Percentiles rank a stretch among this genome's conserved stretches.
Conservation (phyloP, 106 monocot genomes). For the Phalaenopsis equestris region DNA sequence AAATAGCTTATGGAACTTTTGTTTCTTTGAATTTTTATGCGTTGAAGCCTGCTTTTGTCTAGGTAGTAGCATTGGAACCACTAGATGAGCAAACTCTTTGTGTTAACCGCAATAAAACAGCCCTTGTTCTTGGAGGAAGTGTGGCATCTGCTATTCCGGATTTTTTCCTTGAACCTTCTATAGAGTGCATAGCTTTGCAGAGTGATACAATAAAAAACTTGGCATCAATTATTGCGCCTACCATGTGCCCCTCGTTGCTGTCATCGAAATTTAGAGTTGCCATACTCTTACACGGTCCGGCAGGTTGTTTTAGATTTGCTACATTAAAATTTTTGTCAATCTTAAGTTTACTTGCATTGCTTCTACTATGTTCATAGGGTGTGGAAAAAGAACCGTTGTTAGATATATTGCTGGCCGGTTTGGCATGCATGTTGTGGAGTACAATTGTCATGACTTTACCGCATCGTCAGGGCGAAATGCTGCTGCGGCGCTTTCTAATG, state of each 20-base stretch:
- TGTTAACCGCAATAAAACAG: constrained; percentile 55
- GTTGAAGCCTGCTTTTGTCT: constrained; percentile 9
- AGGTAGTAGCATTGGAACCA: constrained; percentile 85
- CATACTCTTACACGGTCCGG: constrained; percentile 68
- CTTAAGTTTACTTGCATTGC: not conserved
- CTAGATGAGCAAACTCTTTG: constrained; percentile 52
- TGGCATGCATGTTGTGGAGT: constrained; percentile 88
- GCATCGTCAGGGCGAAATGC: constrained; percentile 60
- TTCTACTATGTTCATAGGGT: constrained; percentile 35
- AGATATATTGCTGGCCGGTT: constrained; percentile 53
- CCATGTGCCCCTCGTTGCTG: constrained; percentile 60
- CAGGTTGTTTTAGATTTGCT: constrained; percentile 33
- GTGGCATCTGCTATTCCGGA: constrained; percentile 67
- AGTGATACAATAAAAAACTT: constrained; percentile 46
- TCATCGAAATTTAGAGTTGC: constrained; percentile 68
- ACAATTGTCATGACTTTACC: constrained; percentile 81
- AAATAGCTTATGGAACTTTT: not conserved
- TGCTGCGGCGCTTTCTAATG: constrained; percentile 55
- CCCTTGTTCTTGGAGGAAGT: constrained; percentile 77
- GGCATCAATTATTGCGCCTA: constrained; percentile 52
- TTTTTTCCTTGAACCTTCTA: constrained; percentile 26
- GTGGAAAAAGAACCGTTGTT: constrained; percentile 83
- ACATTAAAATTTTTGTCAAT: constrained; percentile 1
- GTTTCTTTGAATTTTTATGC: constrained; percentile 4
- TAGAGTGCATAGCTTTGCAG: constrained; percentile 51